phyloP scores from a whole-genome alignment of 257 asterid species.

The Rubia yunnanensis region DNA sequence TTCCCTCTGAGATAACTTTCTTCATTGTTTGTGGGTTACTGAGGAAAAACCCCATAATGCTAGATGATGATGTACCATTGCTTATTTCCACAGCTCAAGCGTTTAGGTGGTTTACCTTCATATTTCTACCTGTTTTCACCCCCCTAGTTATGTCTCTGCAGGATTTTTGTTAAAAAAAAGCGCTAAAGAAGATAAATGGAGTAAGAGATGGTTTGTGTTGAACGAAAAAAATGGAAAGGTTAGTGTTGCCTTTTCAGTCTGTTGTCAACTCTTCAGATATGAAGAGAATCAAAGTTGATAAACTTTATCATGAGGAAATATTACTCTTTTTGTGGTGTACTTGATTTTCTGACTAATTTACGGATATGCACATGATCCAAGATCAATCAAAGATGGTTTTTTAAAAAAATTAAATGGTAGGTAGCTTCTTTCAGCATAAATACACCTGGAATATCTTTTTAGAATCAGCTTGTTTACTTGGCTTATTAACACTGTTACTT shows the following conservation, averaged over 20 bases:
- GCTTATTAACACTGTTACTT: background rate
- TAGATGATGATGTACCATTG: background rate
- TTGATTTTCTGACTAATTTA: too few relatives aligned
- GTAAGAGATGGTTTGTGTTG: slow-evolving; percentile 90
- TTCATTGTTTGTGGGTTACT: background rate
- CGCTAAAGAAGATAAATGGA: slow-evolving; percentile 83
- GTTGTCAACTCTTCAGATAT: background rate
- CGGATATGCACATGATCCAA: background rate
- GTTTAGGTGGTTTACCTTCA: background rate
- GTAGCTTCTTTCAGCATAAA: background rate
- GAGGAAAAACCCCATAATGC: background rate
- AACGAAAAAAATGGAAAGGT: slow-evolving; percentile 97
- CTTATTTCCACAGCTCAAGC: background rate
- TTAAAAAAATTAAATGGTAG: background rate
- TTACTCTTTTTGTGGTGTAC: background rate
- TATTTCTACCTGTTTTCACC: background rate
- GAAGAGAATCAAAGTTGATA: background rate
- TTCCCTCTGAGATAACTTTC: slow-evolving; percentile 11
- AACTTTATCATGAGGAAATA: background rate
- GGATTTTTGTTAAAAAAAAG: slow-evolving; percentile 89
- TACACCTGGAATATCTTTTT: background rate
- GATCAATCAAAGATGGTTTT: background rate
- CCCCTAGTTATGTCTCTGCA: slow-evolving; percentile 16
- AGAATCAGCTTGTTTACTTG: background rate
- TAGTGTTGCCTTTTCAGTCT: slow-evolving; percentile 8